Percentiles rank a stretch among this genome's conserved stretches.
Conservation (phyloP, 805 yeast genomes). For the Candida michaelii region DNA sequence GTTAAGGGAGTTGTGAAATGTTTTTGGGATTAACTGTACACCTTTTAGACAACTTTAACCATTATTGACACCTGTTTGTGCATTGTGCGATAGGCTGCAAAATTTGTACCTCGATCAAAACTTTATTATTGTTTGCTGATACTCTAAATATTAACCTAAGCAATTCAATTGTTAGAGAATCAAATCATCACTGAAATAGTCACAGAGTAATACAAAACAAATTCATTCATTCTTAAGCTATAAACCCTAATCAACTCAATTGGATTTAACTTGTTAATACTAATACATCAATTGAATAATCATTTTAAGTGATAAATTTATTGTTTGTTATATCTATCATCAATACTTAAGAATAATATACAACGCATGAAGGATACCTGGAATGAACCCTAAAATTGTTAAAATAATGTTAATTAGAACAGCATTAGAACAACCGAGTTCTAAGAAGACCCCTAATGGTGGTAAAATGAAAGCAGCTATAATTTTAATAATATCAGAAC, state of each 20-base stretch:
- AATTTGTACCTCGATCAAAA: neutral
- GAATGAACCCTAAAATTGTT: constrained; percentile 67
- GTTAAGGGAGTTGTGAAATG: no score
- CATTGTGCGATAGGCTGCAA: neutral
- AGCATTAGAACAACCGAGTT: constrained; percentile 51
- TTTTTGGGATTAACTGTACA: no score
- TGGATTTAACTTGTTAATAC: neutral
- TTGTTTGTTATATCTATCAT: no score
- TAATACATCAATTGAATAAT: neutral
- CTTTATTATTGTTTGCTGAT: no score
- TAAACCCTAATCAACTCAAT: neutral
- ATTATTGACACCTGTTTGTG: no score
- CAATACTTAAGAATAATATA: constrained; percentile 44
- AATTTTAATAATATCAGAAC: constrained; percentile 53
- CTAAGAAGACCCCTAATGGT: constrained; percentile 62
- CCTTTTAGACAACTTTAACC: no score
- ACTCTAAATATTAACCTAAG: no score
- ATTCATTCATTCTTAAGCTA: neutral
- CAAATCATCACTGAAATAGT: no score
- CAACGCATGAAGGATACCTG: constrained; percentile 69
- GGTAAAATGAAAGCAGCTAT: constrained; percentile 54
- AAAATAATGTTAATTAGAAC: constrained; percentile 57
- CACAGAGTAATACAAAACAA: no score
- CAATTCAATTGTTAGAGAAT: no score
- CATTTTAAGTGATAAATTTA: no score